Evolutionary conservation across 139 green algal species (phyloP), one percentile per base, ranked within the genome.

Genomic region (Chlamydomonas asymmetrica): DNA sequence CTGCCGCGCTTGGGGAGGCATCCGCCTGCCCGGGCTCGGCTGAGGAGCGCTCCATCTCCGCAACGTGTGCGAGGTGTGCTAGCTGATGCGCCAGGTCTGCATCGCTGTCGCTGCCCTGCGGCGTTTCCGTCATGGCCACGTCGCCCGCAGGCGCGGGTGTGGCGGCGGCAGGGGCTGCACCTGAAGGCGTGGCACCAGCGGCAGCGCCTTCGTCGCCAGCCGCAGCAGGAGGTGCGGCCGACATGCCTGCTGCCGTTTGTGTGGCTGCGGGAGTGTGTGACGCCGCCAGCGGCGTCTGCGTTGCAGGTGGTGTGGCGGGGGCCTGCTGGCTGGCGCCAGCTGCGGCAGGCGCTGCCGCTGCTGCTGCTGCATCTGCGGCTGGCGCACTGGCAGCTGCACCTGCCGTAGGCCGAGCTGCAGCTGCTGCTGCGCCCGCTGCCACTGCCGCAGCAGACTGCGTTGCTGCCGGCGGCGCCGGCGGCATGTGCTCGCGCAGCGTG

Each of bases 381-480:
- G 62, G 32, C 40, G 7, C 49, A 3, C 39, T 5, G n/a, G 20
- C 39, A 62, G 7, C 39, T 31, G 2, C 31, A 6, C 27, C 69
- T 2, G 7, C 64, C 60, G 73, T 52, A 65, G 73, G 35, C 37
- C 57, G 34, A n/a, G 41, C n/a, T 59, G 65, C 76, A 57, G 66
- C 71, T 32, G 49, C 66, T 34, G 68, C 61, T 56, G 65, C 78
- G 31, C 69, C 72, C 38, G 39, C 52, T 52, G 41, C 49, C n/a
- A 66, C 62, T 10, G 61, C 37, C 22, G 45, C 32, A n/a, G n/a
- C 48, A 31, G 49, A 65, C 49, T 25, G 31, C 57, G 20, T 22
- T 40, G 39, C 1, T 8, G 3, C 27, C 63, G 39, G 34, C 66
- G 20, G 31, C 70, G 25, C 25, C 39, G 39, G 39, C 63, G 6